phyloP scores from a whole-genome alignment of 345 rosid species.

The Eucalyptus fibrosa region DNA sequence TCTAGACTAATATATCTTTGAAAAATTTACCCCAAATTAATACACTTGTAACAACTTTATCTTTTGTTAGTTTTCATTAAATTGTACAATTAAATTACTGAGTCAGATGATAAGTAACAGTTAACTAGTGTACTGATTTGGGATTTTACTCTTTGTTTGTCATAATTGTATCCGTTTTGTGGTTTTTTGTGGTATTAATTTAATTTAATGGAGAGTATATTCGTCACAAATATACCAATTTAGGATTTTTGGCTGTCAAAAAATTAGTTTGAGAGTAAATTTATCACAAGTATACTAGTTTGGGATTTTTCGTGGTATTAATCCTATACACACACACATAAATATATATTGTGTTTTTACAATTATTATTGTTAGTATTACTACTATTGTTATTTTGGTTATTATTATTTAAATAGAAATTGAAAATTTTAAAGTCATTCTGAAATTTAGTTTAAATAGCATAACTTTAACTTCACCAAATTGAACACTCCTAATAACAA shows the following conservation, averaged over 20 bases:
- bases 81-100: too few species aligned
- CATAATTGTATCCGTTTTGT: rapidly evolving
- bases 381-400: background rate
- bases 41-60: rapidly evolving
- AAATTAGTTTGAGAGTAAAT: rapidly evolving
- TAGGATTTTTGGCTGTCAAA: too few species aligned
- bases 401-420: too few species aligned
- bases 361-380: too few species aligned
- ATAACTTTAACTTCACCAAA: background rate
- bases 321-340: too few species aligned
- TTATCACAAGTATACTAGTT: rapidly evolving
- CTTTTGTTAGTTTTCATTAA: rapidly evolving
- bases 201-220: rapidly evolving
- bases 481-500: background rate
- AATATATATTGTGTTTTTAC: too few species aligned
- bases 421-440: background rate
- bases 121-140: rapidly evolving
- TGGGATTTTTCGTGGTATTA: rapidly evolving
- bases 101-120: rapidly evolving
- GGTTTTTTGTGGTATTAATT: rapidly evolving
- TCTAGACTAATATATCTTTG: too few species aligned
- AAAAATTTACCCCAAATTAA: rapidly evolving
- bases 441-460: background rate
- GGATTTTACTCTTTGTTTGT: too few species aligned
- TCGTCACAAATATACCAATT: rapidly evolving